phyloP scores from a whole-genome alignment of 805 yeast genomes.

The Zygoascus bituminiphila region DNA sequence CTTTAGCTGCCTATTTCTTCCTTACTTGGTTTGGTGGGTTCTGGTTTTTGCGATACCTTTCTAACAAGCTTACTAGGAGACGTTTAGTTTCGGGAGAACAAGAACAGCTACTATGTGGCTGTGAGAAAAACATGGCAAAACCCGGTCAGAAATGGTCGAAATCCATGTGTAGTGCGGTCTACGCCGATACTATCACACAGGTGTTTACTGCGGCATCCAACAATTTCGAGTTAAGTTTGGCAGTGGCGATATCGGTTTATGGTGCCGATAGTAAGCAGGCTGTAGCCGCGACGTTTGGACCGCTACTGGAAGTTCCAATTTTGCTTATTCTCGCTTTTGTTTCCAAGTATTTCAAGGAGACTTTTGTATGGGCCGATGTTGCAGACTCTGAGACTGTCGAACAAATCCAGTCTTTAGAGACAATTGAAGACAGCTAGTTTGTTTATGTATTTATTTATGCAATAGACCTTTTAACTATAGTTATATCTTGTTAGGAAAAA shows the following conservation, averaged over 20 bases:
- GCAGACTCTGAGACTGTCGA: too few species aligned
- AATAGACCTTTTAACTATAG: neutral
- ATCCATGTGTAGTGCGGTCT: slow-evolving; percentile 15
- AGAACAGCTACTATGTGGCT: neutral
- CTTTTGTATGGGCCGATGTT: slow-evolving; percentile 2
- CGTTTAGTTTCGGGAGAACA: neutral
- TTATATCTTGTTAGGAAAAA: neutral
- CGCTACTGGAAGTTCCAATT: slow-evolving; percentile 51
- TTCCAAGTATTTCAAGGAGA: neutral
- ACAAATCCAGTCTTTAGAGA: too few species aligned
- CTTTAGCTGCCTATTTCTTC: slow-evolving; percentile 40
- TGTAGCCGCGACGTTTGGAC: slow-evolving; percentile 54
- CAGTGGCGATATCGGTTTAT: slow-evolving; percentile 44
- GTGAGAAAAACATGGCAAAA: neutral
- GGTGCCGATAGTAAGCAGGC: slow-evolving; percentile 46
- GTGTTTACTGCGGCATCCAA: slow-evolving; percentile 51
- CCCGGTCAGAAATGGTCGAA: neutral
- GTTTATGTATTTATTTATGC: neutral
- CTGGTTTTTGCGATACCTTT: slow-evolving; percentile 23
- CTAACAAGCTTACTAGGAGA: neutral
- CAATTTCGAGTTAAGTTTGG: slow-evolving; percentile 49
- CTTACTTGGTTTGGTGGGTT: slow-evolving; percentile 40
- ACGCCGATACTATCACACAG: slow-evolving; percentile 39
- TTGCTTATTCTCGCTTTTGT: slow-evolving; percentile 24
- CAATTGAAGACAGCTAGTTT: too few species aligned